Base-by-base conservation (phyloP, 345 rosid genomes). In the Brassica incana region DNA sequence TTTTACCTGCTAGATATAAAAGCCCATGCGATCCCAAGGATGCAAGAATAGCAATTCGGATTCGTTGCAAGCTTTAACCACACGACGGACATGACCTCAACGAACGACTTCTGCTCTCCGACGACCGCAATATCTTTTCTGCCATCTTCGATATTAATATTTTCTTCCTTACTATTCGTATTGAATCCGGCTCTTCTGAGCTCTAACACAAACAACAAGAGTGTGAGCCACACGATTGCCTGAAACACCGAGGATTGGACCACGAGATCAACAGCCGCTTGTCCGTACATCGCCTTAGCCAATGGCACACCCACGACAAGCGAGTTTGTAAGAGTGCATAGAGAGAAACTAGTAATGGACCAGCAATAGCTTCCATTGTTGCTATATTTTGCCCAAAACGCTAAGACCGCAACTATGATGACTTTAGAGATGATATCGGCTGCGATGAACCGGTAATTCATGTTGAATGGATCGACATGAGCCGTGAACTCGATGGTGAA, bases 281-380 rank as follows among this genome's bases (percentile, higher is more conserved):
- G 83, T 3, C 98, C 98, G 61, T 95, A 92, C 98, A 91, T 95
- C 16, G 96, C 90, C 66, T 65, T 83, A 38, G 87, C 70, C 56
- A 91, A 38, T 0, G 99, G 98, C 33, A 90, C 88, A 5, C 98
- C 99, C 0, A 95, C 89, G 2, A 92, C 88, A 5, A 91, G 85
- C 52, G 93, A 62, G 75, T 95, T 91, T 0, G 94, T 90, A 6
- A 91, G 75, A 10, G 97, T 88, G 27, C 87, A 84, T 38, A 95
- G 80, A 67, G 97, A 88, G 75, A 88, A 92, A 38, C 89, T 88
- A 1, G 97, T 95, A 16, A 95, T 90, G 76, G 91, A 92, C 97
- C 99, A 91, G 38, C 87, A 58, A 48, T 82, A 87, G 85, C 94
- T 91, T 29, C 90, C 90, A 75, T 88, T 89, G 84, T 78, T 77